These are phyloP conservation scores for Aureoboletus auriporus DNA, from an alignment of 768 basidiomycete genomes.

Conservation along the genomic window DNA sequence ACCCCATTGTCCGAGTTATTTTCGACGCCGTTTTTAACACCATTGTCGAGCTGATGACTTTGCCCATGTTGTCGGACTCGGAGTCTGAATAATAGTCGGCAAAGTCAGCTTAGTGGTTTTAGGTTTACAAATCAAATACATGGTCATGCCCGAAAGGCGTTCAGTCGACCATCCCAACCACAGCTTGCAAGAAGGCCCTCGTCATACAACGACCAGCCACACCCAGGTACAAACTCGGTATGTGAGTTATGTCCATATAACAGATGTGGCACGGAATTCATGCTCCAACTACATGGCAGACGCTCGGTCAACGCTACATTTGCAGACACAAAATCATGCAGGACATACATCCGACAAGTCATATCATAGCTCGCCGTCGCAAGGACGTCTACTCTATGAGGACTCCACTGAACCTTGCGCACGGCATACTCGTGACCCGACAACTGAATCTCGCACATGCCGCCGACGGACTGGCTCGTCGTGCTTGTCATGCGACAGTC, in stretches of 20 bases:
- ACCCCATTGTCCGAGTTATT: too few relatives aligned
- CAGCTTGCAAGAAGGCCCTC: slow-evolving; percentile 85
- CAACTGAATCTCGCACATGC: slow-evolving; percentile 64
- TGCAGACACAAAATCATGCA: not conserved
- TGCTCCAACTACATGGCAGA: slow-evolving; percentile 68
- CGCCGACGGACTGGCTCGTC: slow-evolving; percentile 56
- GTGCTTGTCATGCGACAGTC: slow-evolving; percentile 82
- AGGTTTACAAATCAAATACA: not conserved
- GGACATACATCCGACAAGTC: slow-evolving; percentile 84
- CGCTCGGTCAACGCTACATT: not conserved
- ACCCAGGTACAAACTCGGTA: slow-evolving; percentile 92
- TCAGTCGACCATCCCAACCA: slow-evolving; percentile 86
- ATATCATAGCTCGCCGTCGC: slow-evolving; percentile 87
- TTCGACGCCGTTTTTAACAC: too few relatives aligned
- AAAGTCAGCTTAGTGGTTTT: too few relatives aligned
- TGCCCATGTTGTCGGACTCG: too few relatives aligned
- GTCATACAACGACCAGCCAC: slow-evolving; percentile 90
- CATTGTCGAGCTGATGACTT: too few relatives aligned
- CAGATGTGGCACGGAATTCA: slow-evolving; percentile 50
- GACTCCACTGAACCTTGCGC: slow-evolving; percentile 86
- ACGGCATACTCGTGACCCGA: slow-evolving; percentile 89
- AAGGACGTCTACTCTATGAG: slow-evolving; percentile 66
- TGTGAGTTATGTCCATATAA: slow-evolving; percentile 80
- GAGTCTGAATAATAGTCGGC: too few relatives aligned
- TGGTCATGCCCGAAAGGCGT: slow-evolving; percentile 60